Conservation (phyloP, 75 land plant genomes). For the Pinus tabuliformis region DNA sequence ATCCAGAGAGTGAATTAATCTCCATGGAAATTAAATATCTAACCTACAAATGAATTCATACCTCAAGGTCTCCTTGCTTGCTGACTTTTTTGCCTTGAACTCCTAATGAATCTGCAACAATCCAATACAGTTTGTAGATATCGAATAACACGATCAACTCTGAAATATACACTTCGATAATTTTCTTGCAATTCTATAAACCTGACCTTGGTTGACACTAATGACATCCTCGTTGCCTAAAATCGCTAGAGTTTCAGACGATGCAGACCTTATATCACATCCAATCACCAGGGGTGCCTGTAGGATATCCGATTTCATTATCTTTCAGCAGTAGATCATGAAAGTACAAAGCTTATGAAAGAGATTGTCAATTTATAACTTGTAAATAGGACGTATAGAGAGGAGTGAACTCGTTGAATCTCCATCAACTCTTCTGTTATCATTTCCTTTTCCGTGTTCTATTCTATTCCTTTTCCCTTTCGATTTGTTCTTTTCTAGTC, state of each 20-base stretch:
- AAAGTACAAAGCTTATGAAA: too few relatives aligned
- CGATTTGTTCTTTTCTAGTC: too few relatives aligned
- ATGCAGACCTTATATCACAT: constrained; percentile 73
- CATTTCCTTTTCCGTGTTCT: too few relatives aligned
- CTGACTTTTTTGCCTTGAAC: constrained; percentile 77
- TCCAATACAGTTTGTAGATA: not conserved
- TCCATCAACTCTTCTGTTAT: too few relatives aligned
- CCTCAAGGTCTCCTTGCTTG: constrained; percentile 42
- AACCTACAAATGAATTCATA: constrained; percentile 3
- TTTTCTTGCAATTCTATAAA: not conserved
- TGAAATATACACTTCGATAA: not conserved
- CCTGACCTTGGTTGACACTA: constrained; percentile 80
- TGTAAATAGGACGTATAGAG: too few relatives aligned
- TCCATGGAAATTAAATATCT: not conserved
- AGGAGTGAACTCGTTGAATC: too few relatives aligned
- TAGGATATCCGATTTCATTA: not conserved
- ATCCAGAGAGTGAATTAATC: too few relatives aligned
- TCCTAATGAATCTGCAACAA: constrained; percentile 47
- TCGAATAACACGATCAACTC: not conserved
- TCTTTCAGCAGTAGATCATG: too few relatives aligned
- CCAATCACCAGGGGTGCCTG: constrained; percentile 94
- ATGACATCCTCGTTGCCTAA: constrained; percentile 80
- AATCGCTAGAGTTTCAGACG: constrained; percentile 40
- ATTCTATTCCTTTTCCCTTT: too few relatives aligned
- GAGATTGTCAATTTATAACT: too few relatives aligned